phyloP scores from a whole-genome alignment of 2,329 filamentous ascomycete species.

The Aquanectria penicillioides region DNA sequence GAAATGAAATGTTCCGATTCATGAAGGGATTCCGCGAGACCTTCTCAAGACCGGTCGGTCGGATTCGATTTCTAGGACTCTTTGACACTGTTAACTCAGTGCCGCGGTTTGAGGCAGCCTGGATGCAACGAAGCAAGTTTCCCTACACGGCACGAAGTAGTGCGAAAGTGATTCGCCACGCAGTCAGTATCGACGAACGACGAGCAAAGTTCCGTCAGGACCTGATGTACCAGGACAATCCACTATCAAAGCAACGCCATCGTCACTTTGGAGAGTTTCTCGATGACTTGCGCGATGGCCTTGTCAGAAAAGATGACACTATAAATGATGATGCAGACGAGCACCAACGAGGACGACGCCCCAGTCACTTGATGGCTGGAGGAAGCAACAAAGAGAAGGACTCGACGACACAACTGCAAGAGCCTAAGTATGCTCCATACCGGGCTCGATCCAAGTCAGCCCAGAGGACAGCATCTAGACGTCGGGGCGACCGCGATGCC shows the following conservation, averaged over 20 bases:
- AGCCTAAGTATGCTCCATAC: constrained; percentile 52
- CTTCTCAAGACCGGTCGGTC: constrained; percentile 78
- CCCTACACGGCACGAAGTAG: constrained; percentile 71
- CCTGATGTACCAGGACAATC: constrained; percentile 65
- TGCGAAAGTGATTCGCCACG: constrained; percentile 72
- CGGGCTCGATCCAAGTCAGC: constrained; percentile 52
- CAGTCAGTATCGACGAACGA: constrained; percentile 76
- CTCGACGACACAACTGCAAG: background rate
- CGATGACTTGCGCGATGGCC: constrained; percentile 30
- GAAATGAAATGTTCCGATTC: constrained; percentile 73
- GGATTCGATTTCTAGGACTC: constrained; percentile 80
- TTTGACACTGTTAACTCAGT: constrained; percentile 88
- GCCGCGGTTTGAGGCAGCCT: constrained; percentile 77
- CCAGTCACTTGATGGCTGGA: constrained; percentile 24
- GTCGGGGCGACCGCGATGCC: constrained; percentile 35
- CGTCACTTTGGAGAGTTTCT: constrained; percentile 38
- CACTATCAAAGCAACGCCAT: constrained; percentile 28
- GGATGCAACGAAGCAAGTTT: constrained; percentile 83
- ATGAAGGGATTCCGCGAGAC: constrained; percentile 85
- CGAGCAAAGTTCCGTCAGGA: constrained; percentile 79
- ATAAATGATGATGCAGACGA: background rate
- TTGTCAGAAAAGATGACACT: constrained; percentile 1
- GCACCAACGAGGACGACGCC: constrained; percentile 28
- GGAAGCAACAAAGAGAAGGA: constrained; percentile 22
- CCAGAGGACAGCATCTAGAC: constrained; percentile 37